These are phyloP conservation scores for Moringa oleifera DNA, from an alignment of 345 rosid genomes.

Conservation along the genomic window DNA sequence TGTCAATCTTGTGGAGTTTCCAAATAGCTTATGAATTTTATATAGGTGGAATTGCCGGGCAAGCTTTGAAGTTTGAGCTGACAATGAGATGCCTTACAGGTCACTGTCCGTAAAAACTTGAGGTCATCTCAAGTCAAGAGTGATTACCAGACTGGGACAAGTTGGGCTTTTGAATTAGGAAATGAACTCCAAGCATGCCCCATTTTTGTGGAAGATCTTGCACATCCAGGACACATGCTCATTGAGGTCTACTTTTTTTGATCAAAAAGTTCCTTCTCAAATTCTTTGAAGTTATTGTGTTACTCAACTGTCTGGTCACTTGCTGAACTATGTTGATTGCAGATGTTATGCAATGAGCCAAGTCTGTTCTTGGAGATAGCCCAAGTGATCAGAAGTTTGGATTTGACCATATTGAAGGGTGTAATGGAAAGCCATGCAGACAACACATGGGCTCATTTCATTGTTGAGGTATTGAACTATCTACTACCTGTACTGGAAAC, in stretches of 20 bases:
- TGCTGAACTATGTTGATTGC: slow-evolving; percentile 4
- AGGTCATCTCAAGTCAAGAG: slow-evolving; percentile 25
- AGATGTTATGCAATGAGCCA: slow-evolving; percentile 60
- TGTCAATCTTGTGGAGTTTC: neutral
- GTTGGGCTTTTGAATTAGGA: slow-evolving; percentile 49
- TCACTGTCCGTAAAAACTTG: slow-evolving; percentile 19
- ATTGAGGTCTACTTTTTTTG: slow-evolving; percentile 36
- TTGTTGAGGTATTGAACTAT: slow-evolving; percentile 43
- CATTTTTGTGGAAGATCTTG: slow-evolving; percentile 58
- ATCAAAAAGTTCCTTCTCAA: neutral
- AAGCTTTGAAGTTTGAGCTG: neutral
- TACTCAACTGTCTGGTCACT: too few relatives aligned
- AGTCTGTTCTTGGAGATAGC: slow-evolving; percentile 53
- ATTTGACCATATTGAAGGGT: slow-evolving; percentile 49
- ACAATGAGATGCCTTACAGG: slow-evolving; percentile 12
- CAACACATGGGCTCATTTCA: slow-evolving; percentile 56
- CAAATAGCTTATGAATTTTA: too few relatives aligned
- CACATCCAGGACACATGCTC: slow-evolving; percentile 48
- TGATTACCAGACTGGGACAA: slow-evolving; percentile 22
- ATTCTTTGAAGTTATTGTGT: too few relatives aligned
- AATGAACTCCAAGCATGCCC: slow-evolving; percentile 39
- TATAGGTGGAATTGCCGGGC: too few relatives aligned
- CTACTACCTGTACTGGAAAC: neutral
- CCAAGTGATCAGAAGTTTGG: slow-evolving; percentile 34
- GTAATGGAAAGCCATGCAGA: slow-evolving; percentile 28